These are phyloP conservation scores for Magnolia kwangsiensis DNA, from an alignment of 164 flowering plant genomes.

Conservation along the genomic window DNA sequence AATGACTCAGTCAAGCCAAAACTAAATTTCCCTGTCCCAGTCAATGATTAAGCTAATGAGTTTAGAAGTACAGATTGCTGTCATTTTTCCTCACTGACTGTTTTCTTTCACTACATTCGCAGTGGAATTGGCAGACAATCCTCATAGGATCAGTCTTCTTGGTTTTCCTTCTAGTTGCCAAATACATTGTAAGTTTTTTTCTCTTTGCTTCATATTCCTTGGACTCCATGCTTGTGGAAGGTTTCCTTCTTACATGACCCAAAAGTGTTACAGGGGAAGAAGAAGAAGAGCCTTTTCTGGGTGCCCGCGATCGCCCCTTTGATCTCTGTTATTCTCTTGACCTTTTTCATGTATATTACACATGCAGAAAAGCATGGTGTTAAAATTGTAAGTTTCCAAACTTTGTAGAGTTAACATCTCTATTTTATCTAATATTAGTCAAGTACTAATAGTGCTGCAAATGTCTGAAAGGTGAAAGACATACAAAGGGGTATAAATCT, in stretches of 20 bases:
- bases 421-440: neutral
- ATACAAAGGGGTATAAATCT: conserved; percentile 78
- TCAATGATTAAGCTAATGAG: too few relatives aligned
- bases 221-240: neutral
- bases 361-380: conserved; percentile 82
- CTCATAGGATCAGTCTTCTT: conserved; percentile 68
- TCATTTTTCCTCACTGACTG: neutral
- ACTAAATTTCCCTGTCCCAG: too few relatives aligned
- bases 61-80: neutral
- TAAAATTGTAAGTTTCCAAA: conserved; percentile 55
- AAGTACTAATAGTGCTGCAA: conserved; percentile 4
- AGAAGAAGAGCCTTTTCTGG: conserved; percentile 81
- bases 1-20: too few relatives aligned
- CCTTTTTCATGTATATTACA: conserved; percentile 77
- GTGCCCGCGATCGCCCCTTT: conserved; percentile 88
- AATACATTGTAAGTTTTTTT: conserved; percentile 53
- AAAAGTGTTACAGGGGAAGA: conserved; percentile 61
- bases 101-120: conserved; percentile 23
- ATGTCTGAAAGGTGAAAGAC: conserved; percentile 52
- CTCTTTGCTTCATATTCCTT: neutral
- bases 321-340: conserved; percentile 72
- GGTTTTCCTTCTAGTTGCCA: conserved; percentile 65
- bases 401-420: neutral
- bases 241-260: conserved; percentile 15
- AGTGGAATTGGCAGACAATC: conserved; percentile 99